Base-by-base conservation (phyloP, 2,329 filamentous ascomycete genomes). In the Zymoseptoria pseudotritici region DNA sequence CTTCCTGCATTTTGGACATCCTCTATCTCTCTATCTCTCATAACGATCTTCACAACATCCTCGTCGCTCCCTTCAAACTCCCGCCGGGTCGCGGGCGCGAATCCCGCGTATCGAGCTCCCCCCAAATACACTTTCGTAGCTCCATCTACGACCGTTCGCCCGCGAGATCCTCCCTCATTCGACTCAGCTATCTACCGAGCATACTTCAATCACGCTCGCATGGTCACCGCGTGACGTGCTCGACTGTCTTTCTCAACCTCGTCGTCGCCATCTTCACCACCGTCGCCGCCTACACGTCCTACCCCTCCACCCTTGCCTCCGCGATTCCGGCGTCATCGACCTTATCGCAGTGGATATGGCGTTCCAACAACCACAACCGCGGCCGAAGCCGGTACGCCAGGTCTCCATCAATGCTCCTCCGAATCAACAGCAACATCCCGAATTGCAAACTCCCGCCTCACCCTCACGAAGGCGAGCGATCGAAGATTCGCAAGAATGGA, bases 401-500 rank as follows among this genome's bases (percentile, higher is more conserved):
- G 59, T 63, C 55, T 63, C 65, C 21, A 55, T 64, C 31, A 58
- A 62, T 52, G 53, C 58, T 20, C 19, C 56, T 2, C 59, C 65
- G 17, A 13, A 22, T 1, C 52, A 29, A 13, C 55, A 59, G 51
- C 61, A 62, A 24, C 59, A 59, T 19, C 50, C 50, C 26, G 63
- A 65, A 29, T 31, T 31, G 6, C 61, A 62, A 29, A 62, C 61
- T 49, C 64, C 65, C 7, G 56, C 61, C 29, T 74, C 77, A 53
- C 72, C 75, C 42, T 74, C 74, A 55, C 72, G 70, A 54, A 76
- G 79, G 65, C 75, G 78, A 20, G 71, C 76, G 51, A 77, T 85
- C 61, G 85, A 89, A 62, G 88, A 92, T 65, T 88, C 90, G 11
- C 88, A 94, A 75, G 93, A 96, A 83, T 99, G 94, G 94, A 88